Base-by-base conservation (phyloP, 2,329 filamentous ascomycete genomes). In the Exserohilum rostratum region DNA sequence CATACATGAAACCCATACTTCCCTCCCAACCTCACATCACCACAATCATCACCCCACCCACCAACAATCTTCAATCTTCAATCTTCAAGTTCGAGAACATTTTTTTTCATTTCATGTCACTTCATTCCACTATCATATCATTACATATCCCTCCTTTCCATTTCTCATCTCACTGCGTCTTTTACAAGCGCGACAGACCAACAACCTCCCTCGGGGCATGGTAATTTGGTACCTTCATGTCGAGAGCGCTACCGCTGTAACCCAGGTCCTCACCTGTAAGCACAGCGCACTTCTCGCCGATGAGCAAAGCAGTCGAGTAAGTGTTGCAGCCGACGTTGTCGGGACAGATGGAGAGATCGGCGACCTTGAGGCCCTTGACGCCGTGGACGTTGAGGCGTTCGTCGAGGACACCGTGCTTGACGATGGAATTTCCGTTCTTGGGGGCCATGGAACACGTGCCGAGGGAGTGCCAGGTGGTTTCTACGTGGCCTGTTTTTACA, bases 391-490 rank as follows among this genome's bases (percentile, higher is more conserved):
- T 91, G 51, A 92, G 82, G 55, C 89, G 84, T 75, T 90, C 88
- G 69, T 92, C 89, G 33, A 92, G 77, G 0, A 92, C 89, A 55
- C 89, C 89, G 67, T 91, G 88, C 78, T 89, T 90, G 73, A 92
- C 89, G 67, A 93, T 90, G 66, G 84, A 87, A 79, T 91, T 93
- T 55, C 90, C 90, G 67, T 91, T 84, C 56, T 78, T 82, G 4
- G 90, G 90, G 0, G 88, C 89, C 88, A 92, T 92, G 47, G 86
- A 90, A 77, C 88, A 91, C 1, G 89, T 91, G 34, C 83, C 82
- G 6, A 85, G 78, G 15, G 77, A 76, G 78, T 90, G 88, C 88
- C 88, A 90, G 33, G 89, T 91, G 45, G 87, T 90, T 77, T 91
- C 89, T 44, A 89, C 87, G 69, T 91, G 89, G 57, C 69, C 70